Conservation (phyloP, 139 green algal species). For the Chlorella vulgaris region DNA sequence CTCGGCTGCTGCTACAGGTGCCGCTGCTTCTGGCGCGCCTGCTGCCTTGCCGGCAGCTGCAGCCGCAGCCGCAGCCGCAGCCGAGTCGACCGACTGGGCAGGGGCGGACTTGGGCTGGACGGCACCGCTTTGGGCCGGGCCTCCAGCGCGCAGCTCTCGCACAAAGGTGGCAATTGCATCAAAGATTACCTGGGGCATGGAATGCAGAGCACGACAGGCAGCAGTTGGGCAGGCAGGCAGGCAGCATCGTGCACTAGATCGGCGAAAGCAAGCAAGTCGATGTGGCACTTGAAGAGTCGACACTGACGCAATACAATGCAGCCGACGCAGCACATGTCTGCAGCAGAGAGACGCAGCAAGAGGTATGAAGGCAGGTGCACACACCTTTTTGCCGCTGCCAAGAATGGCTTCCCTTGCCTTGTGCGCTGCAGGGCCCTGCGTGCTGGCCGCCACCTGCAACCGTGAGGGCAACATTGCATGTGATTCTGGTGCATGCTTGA, state of each 20-base stretch:
- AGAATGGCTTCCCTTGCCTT: slow-evolving; percentile 56
- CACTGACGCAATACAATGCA: not conserved
- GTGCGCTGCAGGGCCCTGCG: slow-evolving; percentile 18
- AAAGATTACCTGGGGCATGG: slow-evolving; percentile 49
- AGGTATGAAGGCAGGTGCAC: not conserved
- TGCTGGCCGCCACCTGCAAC: slow-evolving; percentile 21
- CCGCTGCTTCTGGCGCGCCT: not conserved
- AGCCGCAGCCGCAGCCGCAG: not conserved
- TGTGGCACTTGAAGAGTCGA: not conserved
- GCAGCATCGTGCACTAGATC: not conserved
- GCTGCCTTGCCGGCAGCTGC: not conserved
- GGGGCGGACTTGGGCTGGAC: slow-evolving; percentile 5
- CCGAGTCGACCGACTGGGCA: slow-evolving; percentile 7
- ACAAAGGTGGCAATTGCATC: slow-evolving; percentile 62
- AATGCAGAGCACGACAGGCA: no score
- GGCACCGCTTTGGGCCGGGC: slow-evolving; percentile 30
- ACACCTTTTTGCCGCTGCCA: slow-evolving; percentile 45
- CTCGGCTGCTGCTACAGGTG: no score
- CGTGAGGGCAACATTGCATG: not conserved
- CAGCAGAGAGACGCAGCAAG: not conserved
- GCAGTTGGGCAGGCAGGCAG: not conserved
- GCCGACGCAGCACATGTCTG: not conserved
- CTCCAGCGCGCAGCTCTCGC: slow-evolving; percentile 69
- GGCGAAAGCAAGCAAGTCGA: not conserved
- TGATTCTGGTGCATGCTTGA: not conserved